A percentile compares a stretch with the other conserved stretches of the same genome.
phyloP scores from a whole-genome alignment of 2,329 filamentous ascomycete genomes.

The Shiraia bambusicola region DNA sequence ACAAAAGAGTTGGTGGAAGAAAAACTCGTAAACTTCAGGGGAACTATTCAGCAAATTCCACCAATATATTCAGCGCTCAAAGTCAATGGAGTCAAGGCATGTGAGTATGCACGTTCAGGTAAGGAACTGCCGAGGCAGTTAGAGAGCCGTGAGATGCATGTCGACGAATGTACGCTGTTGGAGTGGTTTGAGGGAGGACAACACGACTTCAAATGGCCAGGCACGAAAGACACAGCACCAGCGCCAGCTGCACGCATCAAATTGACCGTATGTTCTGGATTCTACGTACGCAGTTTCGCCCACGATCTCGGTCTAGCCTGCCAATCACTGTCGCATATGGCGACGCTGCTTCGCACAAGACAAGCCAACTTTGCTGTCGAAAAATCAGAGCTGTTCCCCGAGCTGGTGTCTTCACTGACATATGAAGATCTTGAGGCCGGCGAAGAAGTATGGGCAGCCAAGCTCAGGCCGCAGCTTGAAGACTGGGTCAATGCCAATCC shows the following conservation, averaged over 20 bases:
- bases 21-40: constrained; percentile 21
- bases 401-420: constrained; percentile 16
- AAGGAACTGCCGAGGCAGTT: constrained; percentile 27
- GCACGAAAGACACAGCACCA: constrained; percentile 7
- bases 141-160: constrained; percentile 29
- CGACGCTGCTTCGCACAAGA: constrained; percentile 22
- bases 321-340: constrained; percentile 27
- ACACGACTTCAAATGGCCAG: constrained; percentile 18
- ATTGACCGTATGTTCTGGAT: constrained; percentile 32
- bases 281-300: constrained; percentile 39
- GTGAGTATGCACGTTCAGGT: constrained; percentile 30
- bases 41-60: constrained; percentile 27
- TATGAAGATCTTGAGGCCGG: constrained; percentile 26
- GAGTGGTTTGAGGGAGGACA: constrained; percentile 25
- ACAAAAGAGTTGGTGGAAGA: constrained; percentile 20
- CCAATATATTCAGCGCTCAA: constrained; percentile 36
- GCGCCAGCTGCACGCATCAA: constrained; percentile 24
- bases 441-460: constrained; percentile 26
- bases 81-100: constrained; percentile 33
- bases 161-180: constrained; percentile 31
- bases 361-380: constrained; percentile 24
- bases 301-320: constrained; percentile 34
- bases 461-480: constrained; percentile 22
- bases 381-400: constrained; percentile 4
- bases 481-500: constrained; percentile 29